Base-by-base conservation (phyloP, 2,329 filamentous ascomycete species). In the Diplodia seriata region DNA sequence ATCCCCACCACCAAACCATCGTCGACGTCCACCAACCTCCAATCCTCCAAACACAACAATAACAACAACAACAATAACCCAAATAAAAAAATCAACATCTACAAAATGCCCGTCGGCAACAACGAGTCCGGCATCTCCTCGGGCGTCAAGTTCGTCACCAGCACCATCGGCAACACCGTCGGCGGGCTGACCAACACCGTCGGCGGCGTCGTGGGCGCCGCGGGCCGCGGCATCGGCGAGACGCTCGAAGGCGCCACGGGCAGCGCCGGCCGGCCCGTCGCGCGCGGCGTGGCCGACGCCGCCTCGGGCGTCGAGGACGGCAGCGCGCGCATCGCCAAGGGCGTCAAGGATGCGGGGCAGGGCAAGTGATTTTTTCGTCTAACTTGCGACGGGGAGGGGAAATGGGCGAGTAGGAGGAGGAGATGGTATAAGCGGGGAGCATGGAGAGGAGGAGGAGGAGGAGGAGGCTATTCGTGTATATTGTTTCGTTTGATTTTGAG, bases 121-220 rank as follows among this genome's bases (percentile, higher is more conserved):
- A 78, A 72, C 71, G 76, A 81, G 72, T 78, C 76, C 54, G 83
- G 83, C 70, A 79, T 82, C 62, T 84, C 83, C 0, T 83, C 83
- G 61, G 83, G 84, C 67, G 81, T 85, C 66, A 85, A 85, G 71
- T 85, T 85, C 71, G 84, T 85, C 61, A 86, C 84, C 5, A 85
- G 83, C 0, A 85, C 85, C 1, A 75, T 86, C 31, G 85, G 85
- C 61, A 87, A 87, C 73, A 83, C 83, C 0, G 81, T 83, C 53
- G 66, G 66, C 57, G 66, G 66, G n/a, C 40, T 68, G n/a, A 49
- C 59, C 66, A 68, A 68, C 51, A 68, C 66, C 8, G 66, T 68
- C 8, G 66, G 66, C 50, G 66, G 84, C 36, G 80, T 87, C 1
- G 82, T 86, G 15, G 85, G 82, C 54, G 79, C 81, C 15, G 73